Conservation (phyloP, 2,329 filamentous ascomycete species). For the Huntiella abstrusa region DNA sequence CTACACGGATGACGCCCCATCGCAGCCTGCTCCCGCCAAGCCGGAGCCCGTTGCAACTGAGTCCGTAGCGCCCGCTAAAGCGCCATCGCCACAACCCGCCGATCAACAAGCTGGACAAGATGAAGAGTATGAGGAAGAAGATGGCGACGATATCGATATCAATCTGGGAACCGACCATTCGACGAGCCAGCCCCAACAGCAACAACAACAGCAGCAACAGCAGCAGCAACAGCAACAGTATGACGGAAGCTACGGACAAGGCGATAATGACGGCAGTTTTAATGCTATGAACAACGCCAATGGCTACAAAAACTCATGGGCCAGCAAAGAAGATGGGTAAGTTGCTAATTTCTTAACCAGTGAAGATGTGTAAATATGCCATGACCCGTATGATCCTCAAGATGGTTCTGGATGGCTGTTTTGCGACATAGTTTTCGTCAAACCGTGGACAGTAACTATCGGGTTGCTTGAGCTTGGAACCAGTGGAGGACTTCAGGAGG, state of each 20-base stretch:
- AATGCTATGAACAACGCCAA: conserved; percentile 14
- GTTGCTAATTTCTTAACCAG: conserved; percentile 13
- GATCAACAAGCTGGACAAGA: conserved; percentile 21
- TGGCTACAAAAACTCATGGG: conserved; percentile 37
- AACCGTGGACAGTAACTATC: too few species aligned
- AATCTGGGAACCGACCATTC: conserved; percentile 27
- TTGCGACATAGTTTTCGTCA: too few species aligned
- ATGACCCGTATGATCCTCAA: too few species aligned
- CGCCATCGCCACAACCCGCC: conserved; percentile 8
- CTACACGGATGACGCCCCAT: conserved; percentile 12
- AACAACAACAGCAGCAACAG: conserved; percentile 9
- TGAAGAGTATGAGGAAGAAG: conserved; percentile 26
- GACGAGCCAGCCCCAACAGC: conserved; percentile 12
- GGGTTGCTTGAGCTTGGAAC: too few species aligned
- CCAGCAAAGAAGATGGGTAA: conserved; percentile 26
- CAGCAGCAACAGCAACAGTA: too few species aligned
- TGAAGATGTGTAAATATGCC: too few species aligned
- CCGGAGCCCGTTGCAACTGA: background rate
- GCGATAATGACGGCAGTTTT: too few species aligned
- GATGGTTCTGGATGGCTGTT: too few species aligned
- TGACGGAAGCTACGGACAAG: too few species aligned
- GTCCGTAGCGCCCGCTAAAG: background rate
- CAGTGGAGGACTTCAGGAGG: too few species aligned
- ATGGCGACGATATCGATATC: conserved; percentile 39
- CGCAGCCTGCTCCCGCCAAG: conserved; percentile 9